Evolutionary conservation across 2,329 filamentous ascomycete species (phyloP), one percentile per base, ranked within the genome.

Genomic region (Aspergillus sp.): DNA sequence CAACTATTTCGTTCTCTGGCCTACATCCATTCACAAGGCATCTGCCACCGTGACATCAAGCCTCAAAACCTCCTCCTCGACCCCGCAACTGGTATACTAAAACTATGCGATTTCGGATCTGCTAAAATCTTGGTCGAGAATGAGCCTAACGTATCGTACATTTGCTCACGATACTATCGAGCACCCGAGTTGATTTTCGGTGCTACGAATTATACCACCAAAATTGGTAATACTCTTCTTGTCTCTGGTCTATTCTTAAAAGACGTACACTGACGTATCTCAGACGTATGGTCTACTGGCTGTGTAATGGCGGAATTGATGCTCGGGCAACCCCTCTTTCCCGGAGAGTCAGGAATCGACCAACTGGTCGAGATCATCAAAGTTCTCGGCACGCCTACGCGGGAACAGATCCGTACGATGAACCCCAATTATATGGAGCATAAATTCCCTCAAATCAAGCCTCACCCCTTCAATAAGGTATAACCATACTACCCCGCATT

Each of bases 401-500:
- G 95, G 64, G 95, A 99, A 76, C 95, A 99, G 78, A 99, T 99
- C 71, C 90, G 95, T 67, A 99, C 95, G 65, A 99, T 99, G 95
- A 99, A 99, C 78, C 95, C 95, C 59, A 99, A 99, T 79, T 99
- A 99, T 79, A 99, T 99, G 95, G 95, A 99, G 80, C 95, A 99
- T 82, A 98, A 98, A 81, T 99, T 99, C 79, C 95, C 95, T 48
- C 95, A 99, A 78, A 99, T 99, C 82, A 99, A 99, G 82, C 95
- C 95, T 58, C 95, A 99, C 73, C 95, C 95, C 27, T 99, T 99
- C 83, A 96, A 90, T 80, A 98, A 98, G 85, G 85, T 61, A 41
- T n/a, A 46, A n/a, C 37, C 6, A 7, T 15, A 13, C 20, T 45
- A 13, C 19, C 42, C 8, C 34, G 17, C 13, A 37, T 37, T 48